Percentiles rank a stretch among this genome's conserved stretches.
Evolutionary conservation across 2,329 filamentous ascomycete species (phyloP).

Genomic region (Fusarium burgessii): DNA sequence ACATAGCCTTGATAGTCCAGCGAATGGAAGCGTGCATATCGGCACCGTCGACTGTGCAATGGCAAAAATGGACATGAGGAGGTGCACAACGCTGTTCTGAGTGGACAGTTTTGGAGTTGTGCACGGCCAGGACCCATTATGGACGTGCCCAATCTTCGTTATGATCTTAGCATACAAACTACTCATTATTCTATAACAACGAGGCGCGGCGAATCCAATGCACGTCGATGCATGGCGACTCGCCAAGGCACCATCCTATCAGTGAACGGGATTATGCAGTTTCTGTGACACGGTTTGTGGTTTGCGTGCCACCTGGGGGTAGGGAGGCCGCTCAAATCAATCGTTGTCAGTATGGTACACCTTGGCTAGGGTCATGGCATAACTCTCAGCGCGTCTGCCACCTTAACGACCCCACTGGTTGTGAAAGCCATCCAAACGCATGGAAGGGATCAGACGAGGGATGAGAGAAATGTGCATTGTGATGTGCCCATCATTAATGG

Average conservation of each 20-base stretch:
- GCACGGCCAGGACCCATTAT: constrained; percentile 38
- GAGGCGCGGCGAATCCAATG: constrained; percentile 39
- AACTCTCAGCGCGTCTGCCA: constrained; percentile 45
- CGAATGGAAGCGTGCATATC: constrained; percentile 50
- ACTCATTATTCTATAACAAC: constrained; percentile 31
- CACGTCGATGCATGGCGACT: constrained; percentile 38
- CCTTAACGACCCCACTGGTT: constrained; percentile 37
- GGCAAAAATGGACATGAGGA: constrained; percentile 6
- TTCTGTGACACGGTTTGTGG: constrained; percentile 49
- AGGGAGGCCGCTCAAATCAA: constrained; percentile 40
- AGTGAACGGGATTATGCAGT: constrained; percentile 52
- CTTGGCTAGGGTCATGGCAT: constrained; percentile 39
- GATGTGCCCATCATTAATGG: constrained; percentile 37
- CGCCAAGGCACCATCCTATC: constrained; percentile 46
- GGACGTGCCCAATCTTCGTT: constrained; percentile 30
- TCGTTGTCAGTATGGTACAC: constrained; percentile 40
- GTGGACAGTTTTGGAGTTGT: constrained; percentile 44
- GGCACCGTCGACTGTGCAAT: constrained; percentile 31
- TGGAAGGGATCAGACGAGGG: constrained; percentile 40
- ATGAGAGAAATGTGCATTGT: constrained; percentile 36
- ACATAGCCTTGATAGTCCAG: constrained; percentile 42
- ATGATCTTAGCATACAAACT: constrained; percentile 19
- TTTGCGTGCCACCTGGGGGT: constrained; percentile 48
- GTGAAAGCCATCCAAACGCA: constrained; percentile 32
- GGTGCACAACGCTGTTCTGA: constrained; percentile 44